Base-by-base conservation (phyloP, 73 alveolate genomes). In the Stentor coeruleus region DNA sequence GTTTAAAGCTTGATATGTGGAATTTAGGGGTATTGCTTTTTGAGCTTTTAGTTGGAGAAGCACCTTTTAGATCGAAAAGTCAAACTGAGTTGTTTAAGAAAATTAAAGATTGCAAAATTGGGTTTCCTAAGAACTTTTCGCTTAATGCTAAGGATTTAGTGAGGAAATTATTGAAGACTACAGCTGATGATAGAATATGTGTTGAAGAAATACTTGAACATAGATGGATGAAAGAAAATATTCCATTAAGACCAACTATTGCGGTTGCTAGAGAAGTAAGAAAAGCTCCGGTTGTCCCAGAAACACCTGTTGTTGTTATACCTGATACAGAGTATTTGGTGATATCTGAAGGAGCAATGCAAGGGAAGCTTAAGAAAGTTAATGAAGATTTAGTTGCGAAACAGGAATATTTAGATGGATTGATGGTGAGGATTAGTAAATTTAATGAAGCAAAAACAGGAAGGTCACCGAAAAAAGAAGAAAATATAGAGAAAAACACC, bases 141-240 rank as follows among this genome's bases (percentile, higher is more conserved):
- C 94, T 93, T 30, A 84, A 89, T 35, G 97, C 97, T 14, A 92
- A 87, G 82, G 93, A 92, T 86, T 82, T 92, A 74, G 90, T 92
- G 11, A 58, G 92, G 26, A 92, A 92, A 84, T 84, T 92, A 11
- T 82, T 92, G 35, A 92, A 92, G 66, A 83, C 93, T 66, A 85
- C 89, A 55, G 95, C 97, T 14, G 74, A 79, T 55, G 97, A 92
- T 75, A 89, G 97, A 86, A 84, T 92, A 76, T 58, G 85, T 26
- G 74, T 92, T 31, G 95, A 92, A 6, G 95, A 92, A 77, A 90
- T 89, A 39, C 73, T 85, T 58, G 86, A 89, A 58, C 97, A 92
- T 89, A 84, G 95, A 30, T 92, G 97, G 97, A 89, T 92, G 87
- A 82, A 90, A 41, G 91, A 88, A 33, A 88, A 92, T 83, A 95